A percentile compares a stretch with the other conserved stretches of the same genome.
Conservation (phyloP, 768 basidiomycete species). For the Calocera viscosa region DNA sequence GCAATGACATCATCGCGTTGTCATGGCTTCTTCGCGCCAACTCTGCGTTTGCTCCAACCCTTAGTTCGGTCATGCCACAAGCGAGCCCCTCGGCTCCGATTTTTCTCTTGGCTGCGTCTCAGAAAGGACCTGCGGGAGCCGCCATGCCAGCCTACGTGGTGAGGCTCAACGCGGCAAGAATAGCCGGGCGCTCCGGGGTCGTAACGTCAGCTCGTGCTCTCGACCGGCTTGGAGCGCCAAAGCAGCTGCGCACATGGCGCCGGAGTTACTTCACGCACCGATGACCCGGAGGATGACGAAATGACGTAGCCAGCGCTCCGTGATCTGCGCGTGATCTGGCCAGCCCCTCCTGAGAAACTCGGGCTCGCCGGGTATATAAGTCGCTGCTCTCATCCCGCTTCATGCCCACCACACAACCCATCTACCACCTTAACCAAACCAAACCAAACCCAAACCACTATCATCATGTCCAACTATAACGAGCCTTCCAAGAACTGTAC, state of each 20-base stretch:
- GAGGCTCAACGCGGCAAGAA: not conserved
- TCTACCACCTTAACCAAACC: not conserved
- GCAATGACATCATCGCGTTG: not conserved
- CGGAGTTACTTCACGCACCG: not conserved
- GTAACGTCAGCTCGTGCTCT: not conserved
- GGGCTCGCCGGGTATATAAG: not conserved
- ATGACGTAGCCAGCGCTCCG: not conserved
- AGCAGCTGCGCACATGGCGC: not conserved
- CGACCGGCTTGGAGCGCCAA: not conserved
- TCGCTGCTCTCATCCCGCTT: not conserved
- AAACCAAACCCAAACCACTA: conserved; percentile 11
- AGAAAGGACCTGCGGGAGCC: too few species aligned
- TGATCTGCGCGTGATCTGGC: not conserved
- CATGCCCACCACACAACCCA: not conserved
- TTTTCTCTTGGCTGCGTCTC: too few species aligned
- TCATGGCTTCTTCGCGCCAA: not conserved
- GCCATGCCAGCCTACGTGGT: too few species aligned
- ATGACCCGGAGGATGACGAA: not conserved
- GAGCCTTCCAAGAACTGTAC: conserved; percentile 14
- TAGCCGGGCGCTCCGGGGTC: not conserved
- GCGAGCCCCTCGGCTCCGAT: too few species aligned
- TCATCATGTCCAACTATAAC: conserved; percentile 13
- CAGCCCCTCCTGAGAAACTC: not conserved
- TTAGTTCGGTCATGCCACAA: too few species aligned
- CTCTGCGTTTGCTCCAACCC: not conserved